Evolutionary conservation across 495 filamentous ascomycete species (phyloP), one percentile per base, ranked within the genome.

Genomic region (Bathelium albidoporum): DNA sequence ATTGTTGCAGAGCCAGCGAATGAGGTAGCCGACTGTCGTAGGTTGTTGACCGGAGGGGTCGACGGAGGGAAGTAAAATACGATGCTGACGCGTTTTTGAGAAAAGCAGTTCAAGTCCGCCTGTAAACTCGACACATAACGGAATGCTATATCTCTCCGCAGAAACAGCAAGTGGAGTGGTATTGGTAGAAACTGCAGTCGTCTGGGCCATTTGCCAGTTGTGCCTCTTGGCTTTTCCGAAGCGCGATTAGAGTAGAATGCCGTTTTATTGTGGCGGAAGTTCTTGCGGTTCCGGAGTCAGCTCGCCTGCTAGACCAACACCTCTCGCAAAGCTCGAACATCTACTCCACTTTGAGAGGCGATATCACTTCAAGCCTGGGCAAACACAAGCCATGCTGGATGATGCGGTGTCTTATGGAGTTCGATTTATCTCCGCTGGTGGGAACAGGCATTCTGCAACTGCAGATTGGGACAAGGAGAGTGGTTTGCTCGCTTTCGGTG

Each of bases 81-180:
- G 74, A 69, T 92, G 88, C 63, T 84, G 87, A 55, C 84, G 82
- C 72, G 89, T 77, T 70, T 96, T 89, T 22, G 85, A 83, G 73
- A 98, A 98, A 62, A 98, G 83, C 73, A 95, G 86, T 74, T 98
- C 94, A n/a, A 98, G 84, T 22, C 94, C 94, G 59, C 94, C 94
- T 65, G 94, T 96, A 59, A 39, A 60, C 31, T 41, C 62, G 24
- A 72, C 66, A 20, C 60, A 3, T 29, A 55, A 10, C 9, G 24
- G 49, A 16, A 55, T 55, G 2, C 5, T 29, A 10, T n/a, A 16
- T 55, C 5, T 55, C 16, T 55, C 49, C 16, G 4, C 24, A 10
- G 49, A 16, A 11, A 29, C 9, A 11, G 49, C 12, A 29, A 16
- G 28, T 11, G 9, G 5, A 32, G 45, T 2, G 7, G 32, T 36